Evolutionary conservation across 305 asterid genomes (phyloP).

Genomic region (Fraxinus floribunda): DNA sequence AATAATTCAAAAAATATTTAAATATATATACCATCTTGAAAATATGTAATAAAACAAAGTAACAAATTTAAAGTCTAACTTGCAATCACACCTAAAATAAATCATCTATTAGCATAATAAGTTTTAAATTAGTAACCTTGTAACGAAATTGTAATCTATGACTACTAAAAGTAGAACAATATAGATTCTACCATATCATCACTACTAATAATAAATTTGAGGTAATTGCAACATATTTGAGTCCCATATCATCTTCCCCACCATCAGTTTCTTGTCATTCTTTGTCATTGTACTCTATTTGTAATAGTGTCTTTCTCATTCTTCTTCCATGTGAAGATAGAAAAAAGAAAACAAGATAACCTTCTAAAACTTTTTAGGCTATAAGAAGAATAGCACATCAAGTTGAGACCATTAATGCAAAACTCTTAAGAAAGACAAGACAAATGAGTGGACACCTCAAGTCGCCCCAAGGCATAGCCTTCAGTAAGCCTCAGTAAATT

Average conservation of each 20-base stretch:
- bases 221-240: not conserved
- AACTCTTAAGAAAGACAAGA: not conserved
- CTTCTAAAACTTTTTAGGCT: not conserved
- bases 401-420: not conserved
- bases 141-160: not conserved
- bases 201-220: not conserved
- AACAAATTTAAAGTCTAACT: not conserved
- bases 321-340: not conserved
- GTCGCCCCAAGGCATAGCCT: not conserved
- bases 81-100: not conserved
- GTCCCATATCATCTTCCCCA: not conserved
- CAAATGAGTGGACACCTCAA: not conserved
- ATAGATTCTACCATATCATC: not conserved
- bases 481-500: not conserved
- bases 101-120: not conserved
- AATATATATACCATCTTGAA: constrained; percentile 2
- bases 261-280: not conserved
- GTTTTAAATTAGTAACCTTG: not conserved
- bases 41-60: not conserved
- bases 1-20: not conserved
- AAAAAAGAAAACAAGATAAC: not conserved
- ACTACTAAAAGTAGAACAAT: not conserved
- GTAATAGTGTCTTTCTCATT: not conserved
- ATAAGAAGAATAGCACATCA: not conserved
- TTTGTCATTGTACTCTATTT: not conserved